Base-by-base conservation (phyloP, 1,284 basidiomycete species). In the Kalmanozyma brasiliensis region DNA sequence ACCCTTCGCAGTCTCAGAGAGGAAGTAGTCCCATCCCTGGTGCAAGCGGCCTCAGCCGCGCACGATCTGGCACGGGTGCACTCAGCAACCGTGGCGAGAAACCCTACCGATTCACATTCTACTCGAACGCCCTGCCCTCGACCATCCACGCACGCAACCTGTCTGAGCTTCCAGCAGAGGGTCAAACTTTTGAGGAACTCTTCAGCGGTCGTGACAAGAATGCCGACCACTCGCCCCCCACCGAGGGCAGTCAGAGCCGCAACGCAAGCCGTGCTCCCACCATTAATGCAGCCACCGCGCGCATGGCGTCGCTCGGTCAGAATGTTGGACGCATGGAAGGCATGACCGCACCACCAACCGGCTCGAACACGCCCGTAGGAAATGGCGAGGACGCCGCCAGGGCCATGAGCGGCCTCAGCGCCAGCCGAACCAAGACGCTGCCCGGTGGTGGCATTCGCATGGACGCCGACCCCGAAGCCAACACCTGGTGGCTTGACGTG, bases 401-500 rank as follows among this genome's bases (percentile, higher is more conserved):
- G 29, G 47, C 41, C 24, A 62, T 65, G 49, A 49, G 59, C 24
- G 62, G 52, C 7, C 63, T 64, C 26, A 55, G 44, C 17, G 55
- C 62, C 10, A 57, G 49, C 17, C 52, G 67, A 4, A 58, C 48
- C 59, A 67, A 62, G 38, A 60, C 74, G 19, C 58, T 74, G 5
- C 77, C 77, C 11, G 77, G 77, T 34, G 77, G 77, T 11, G 73
- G 73, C 4, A 76, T 77, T 22, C 63, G 75, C 29, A 77, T 78
- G 73, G 77, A 79, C 17, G 60, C 75, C 22, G 76, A 76, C 24
- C 71, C 85, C 0, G 93, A 94, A 77, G 86, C 85, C 2, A 90
- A 87, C 81, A 97, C 94, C 1, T 99, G 96, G 96, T 99, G 96
- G 96, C 84, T 99, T 68, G 96, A 99, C 78, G 88, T 98, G 2